Evolutionary conservation across 257 asterid species (phyloP).

Genomic region (Forsythia viridissima): DNA sequence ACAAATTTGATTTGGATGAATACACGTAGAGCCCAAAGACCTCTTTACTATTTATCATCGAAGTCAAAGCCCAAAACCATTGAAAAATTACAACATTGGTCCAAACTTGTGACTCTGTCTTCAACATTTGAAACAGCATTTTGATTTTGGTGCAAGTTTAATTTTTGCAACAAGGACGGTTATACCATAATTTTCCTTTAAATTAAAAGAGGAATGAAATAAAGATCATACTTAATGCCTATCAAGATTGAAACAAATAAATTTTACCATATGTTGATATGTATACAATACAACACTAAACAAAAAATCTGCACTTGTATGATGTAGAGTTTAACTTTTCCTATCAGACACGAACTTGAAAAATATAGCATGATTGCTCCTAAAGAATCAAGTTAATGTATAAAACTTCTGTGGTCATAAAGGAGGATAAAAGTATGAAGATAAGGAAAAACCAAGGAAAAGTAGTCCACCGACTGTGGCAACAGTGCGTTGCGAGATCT

Average conservation of each 20-base stretch:
- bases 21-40: too few species aligned
- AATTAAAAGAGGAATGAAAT: too few species aligned
- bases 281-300: background rate
- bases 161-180: too few species aligned
- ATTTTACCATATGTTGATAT: background rate
- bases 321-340: background rate
- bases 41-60: too few species aligned
- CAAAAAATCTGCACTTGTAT: background rate
- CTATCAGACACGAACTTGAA: background rate
- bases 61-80: too few species aligned
- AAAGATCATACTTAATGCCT: background rate
- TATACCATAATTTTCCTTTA: too few species aligned
- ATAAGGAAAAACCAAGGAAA: slow-evolving; percentile 85
- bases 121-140: too few species aligned
- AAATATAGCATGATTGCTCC: background rate
- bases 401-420: background rate
- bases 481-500: slow-evolving; percentile 92
- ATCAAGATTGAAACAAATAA: slow-evolving; percentile 5
- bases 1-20: background rate
- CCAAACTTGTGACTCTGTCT: too few species aligned
- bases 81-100: too few species aligned
- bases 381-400: slow-evolving; percentile 7
- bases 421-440: slow-evolving; percentile 60
- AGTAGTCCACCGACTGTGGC: slow-evolving; percentile 90
- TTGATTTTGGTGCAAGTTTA: too few species aligned